Percentiles rank a stretch among this genome's conserved stretches.
These are phyloP conservation scores for Polygonum aviculare DNA, from an alignment of 148 eudicot species.

Conservation along the genomic window DNA sequence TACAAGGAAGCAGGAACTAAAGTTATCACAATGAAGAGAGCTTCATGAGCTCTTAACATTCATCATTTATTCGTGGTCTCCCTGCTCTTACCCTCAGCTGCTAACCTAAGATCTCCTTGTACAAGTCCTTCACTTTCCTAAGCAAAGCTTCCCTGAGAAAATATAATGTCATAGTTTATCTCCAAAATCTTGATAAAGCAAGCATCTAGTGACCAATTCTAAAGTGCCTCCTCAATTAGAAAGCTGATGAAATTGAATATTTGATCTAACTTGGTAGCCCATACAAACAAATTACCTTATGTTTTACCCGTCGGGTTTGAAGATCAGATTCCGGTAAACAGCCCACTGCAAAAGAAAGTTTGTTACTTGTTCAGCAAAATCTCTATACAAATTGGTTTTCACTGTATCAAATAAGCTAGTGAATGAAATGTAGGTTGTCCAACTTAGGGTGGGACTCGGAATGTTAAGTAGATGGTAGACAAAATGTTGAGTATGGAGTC, in stretches of 20 bases:
- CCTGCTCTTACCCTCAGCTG: slow-evolving; percentile 23
- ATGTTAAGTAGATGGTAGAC: too few species aligned
- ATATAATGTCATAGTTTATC: background rate
- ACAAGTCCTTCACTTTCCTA: slow-evolving; percentile 50
- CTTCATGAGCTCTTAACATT: background rate
- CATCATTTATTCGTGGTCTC: background rate
- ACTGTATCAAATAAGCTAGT: too few species aligned
- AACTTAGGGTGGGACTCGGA: background rate
- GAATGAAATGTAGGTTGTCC: too few species aligned
- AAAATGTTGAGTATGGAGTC: too few species aligned
- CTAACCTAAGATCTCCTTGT: slow-evolving; percentile 59
- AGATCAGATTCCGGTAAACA: slow-evolving; percentile 68
- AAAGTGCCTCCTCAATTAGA: background rate
- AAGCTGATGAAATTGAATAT: background rate
- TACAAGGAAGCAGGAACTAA: background rate
- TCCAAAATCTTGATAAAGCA: background rate
- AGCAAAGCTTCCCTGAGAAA: slow-evolving; percentile 65
- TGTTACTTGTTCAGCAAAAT: too few species aligned
- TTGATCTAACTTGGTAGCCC: background rate
- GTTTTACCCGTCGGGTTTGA: slow-evolving; percentile 69
- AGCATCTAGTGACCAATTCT: too few species aligned
- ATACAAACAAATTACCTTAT: too few species aligned
- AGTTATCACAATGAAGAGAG: background rate
- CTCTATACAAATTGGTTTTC: too few species aligned
- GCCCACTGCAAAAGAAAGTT: slow-evolving; percentile 57